These are phyloP conservation scores for Sordaria brevicollis DNA, from an alignment of 495 filamentous ascomycete species.

Conservation along the genomic window DNA sequence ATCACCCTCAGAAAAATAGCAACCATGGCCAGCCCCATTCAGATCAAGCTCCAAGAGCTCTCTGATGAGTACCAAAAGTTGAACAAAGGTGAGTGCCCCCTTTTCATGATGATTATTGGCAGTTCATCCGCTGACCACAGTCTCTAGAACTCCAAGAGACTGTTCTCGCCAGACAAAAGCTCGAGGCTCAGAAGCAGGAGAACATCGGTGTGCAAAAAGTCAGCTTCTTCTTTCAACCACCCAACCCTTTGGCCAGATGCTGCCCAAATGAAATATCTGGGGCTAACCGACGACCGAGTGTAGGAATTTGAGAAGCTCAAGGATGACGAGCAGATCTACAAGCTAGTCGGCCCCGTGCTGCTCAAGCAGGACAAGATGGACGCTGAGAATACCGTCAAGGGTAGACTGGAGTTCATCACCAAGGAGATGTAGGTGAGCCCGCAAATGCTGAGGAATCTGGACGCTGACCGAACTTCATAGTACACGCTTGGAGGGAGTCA, in stretches of 20 bases:
- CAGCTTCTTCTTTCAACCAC: neutral
- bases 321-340: conserved; percentile 83
- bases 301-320: conserved; percentile 75
- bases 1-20: neutral
- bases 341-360: conserved; percentile 84
- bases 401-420: conserved; percentile 81
- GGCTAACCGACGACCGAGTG: neutral
- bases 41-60: conserved; percentile 60
- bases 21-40: conserved; percentile 35
- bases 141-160: conserved; percentile 63
- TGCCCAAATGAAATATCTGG: neutral
- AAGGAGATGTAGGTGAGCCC: conserved; percentile 66
- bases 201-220: conserved; percentile 82
- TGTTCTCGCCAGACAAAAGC: conserved; percentile 76
- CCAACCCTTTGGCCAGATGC: neutral
- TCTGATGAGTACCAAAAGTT: conserved; percentile 81
- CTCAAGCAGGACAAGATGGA: conserved; percentile 89
- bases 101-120: neutral
- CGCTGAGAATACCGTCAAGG: conserved; percentile 79
- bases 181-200: conserved; percentile 90
- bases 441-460: neutral
- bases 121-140: neutral
- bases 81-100: conserved; percentile 56
- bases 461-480: conserved; percentile 31
- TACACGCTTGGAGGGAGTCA: conserved; percentile 70